These are phyloP conservation scores for Trebouxia sp. DNA, from an alignment of 139 green algal genomes.

Conservation along the genomic window DNA sequence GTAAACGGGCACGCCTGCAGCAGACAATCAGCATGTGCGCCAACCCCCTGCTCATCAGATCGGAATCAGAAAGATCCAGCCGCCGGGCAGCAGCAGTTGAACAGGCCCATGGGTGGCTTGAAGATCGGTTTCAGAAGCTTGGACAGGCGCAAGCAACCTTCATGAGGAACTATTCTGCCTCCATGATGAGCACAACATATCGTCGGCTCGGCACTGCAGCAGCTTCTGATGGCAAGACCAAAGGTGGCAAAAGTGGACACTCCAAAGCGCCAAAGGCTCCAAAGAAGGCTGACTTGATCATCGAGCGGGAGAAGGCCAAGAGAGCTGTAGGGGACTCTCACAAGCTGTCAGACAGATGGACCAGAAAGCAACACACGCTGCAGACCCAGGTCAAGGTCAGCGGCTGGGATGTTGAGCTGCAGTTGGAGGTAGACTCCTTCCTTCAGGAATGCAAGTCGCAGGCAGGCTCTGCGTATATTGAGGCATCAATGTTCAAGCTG, in stretches of 20 bases:
- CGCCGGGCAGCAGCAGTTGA: background rate
- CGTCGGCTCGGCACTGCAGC: background rate
- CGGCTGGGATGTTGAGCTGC: background rate
- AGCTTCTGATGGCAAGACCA: background rate
- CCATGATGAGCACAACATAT: slow-evolving; percentile 6
- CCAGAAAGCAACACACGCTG: background rate
- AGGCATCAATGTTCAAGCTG: slow-evolving; percentile 14
- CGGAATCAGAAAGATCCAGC: background rate
- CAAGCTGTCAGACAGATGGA: background rate
- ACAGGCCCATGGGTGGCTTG: background rate
- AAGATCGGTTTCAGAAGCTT: background rate
- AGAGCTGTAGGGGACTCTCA: background rate
- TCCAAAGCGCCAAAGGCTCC: background rate
- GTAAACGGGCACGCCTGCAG: background rate
- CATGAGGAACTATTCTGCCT: background rate
- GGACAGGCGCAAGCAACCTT: background rate
- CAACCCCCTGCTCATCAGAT: background rate
- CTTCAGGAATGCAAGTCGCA: background rate
- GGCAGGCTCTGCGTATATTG: background rate
- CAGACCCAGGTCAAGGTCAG: background rate
- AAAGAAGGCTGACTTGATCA: slow-evolving; percentile 26
- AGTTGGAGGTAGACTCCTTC: background rate
- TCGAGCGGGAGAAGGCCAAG: background rate
- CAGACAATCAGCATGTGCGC: background rate
- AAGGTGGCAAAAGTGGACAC: background rate